phyloP scores from a whole-genome alignment of 176 grass and related monocot genomes.

The Puya raimondii region DNA sequence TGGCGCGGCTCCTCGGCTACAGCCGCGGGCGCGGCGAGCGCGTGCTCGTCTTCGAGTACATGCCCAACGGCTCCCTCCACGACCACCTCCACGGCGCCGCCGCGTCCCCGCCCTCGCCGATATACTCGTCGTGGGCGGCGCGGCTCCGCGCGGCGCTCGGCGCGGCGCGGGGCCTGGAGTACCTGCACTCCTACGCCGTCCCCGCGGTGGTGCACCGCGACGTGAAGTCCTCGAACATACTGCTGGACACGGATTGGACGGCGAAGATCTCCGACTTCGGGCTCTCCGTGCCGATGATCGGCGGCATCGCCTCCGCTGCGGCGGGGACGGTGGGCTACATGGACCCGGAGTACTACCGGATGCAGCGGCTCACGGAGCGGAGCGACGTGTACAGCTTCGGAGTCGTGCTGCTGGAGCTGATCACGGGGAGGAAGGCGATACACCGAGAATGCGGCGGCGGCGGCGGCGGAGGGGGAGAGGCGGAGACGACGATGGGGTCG shows the following conservation, averaged over 20 bases:
- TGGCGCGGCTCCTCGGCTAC: slow-evolving; percentile 67
- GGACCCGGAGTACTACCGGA: slow-evolving; percentile 92
- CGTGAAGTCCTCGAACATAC: slow-evolving; percentile 91
- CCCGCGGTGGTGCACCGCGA: slow-evolving; percentile 89
- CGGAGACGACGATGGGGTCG: background rate
- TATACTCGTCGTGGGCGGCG: slow-evolving; percentile 64
- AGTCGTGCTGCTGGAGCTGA: slow-evolving; percentile 73
- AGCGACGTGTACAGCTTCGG: slow-evolving; percentile 99
- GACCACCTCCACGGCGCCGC: slow-evolving; percentile 56
- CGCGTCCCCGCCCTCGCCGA: slow-evolving; percentile 18
- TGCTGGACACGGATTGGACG: slow-evolving; percentile 76
- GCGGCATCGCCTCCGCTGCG: slow-evolving; percentile 1
- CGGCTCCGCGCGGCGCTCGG: slow-evolving; percentile 67
- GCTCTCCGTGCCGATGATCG: slow-evolving; percentile 43
- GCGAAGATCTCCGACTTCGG: slow-evolving; percentile 96
- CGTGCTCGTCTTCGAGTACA: slow-evolving; percentile 72
- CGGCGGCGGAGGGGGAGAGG: slow-evolving; percentile 14
- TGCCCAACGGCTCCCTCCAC: slow-evolving; percentile 69
- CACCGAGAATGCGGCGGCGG: slow-evolving; percentile 41
- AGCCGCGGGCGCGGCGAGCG: slow-evolving; percentile 68
- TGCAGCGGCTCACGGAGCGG: slow-evolving; percentile 59
- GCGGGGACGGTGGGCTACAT: slow-evolving; percentile 91
- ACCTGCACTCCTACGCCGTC: slow-evolving; percentile 94
- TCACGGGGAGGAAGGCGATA: slow-evolving; percentile 76
- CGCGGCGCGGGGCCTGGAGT: slow-evolving; percentile 82